Percentiles rank a stretch among this genome's conserved stretches.
phyloP scores from a whole-genome alignment of 805 yeast genomes.

The Lachancea sp. region DNA sequence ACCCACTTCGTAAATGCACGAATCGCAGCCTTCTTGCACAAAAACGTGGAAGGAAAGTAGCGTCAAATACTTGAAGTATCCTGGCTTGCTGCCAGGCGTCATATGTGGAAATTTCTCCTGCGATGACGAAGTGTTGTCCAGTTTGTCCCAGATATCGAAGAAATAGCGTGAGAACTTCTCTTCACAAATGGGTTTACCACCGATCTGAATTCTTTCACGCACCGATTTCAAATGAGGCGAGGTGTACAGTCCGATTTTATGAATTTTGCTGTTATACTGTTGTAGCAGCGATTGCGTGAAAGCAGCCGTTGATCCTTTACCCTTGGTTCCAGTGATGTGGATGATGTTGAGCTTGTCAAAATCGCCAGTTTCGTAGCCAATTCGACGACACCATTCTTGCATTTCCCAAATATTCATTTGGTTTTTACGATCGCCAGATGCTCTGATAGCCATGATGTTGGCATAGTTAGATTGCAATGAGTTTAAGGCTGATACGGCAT shows the following conservation, averaged over 20 bases:
- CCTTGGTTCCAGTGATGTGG: conserved; percentile 97
- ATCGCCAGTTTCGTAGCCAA: conserved; percentile 60
- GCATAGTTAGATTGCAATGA: conserved; percentile 88
- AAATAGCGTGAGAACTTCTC: conserved; percentile 79
- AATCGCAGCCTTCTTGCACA: conserved; percentile 78
- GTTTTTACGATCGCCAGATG: conserved; percentile 58
- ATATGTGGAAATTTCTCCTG: conserved; percentile 61
- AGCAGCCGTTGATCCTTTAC: conserved; percentile 97
- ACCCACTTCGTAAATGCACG: conserved; percentile 96
- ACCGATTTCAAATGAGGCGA: conserved; percentile 94
- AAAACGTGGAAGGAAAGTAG: conserved; percentile 87
- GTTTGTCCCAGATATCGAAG: conserved; percentile 87
- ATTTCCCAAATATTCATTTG: conserved; percentile 77
- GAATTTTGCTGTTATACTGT: conserved; percentile 44
- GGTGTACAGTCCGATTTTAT: conserved; percentile 84
- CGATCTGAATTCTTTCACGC: conserved; percentile 81
- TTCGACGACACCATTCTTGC: conserved; percentile 68
- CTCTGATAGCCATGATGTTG: conserved; percentile 73
- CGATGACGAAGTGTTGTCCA: conserved; percentile 55
- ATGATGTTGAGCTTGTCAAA: conserved; percentile 70
- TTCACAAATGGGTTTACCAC: conserved; percentile 81
- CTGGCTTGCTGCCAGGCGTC: conserved; percentile 71
- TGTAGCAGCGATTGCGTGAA: conserved; percentile 74
- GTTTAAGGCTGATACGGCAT: conserved; percentile 81
- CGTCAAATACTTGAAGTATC: conserved; percentile 87